Conservation (phyloP, 176 grass and related monocot genomes). For the Aegilops tauschii region DNA sequence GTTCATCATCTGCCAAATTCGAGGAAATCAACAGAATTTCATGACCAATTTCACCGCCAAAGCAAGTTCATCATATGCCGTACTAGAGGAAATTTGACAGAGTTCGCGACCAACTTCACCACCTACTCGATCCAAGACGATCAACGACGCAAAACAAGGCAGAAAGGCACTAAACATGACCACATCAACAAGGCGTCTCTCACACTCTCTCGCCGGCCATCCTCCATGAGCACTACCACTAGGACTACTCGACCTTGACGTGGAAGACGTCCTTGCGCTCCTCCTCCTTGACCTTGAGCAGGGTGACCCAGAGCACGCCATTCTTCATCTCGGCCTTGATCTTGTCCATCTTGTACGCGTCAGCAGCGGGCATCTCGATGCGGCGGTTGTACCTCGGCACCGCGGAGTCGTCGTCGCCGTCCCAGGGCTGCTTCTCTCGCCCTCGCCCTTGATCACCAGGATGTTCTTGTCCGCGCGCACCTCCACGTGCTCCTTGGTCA, state of each 20-base stretch:
- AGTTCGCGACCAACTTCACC: neutral
- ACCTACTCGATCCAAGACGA: too few relatives aligned
- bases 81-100: neutral
- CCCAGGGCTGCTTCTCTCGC: conserved; percentile 24
- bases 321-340: conserved; percentile 83
- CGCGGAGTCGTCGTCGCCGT: neutral
- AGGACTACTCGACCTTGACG: conserved; percentile 36
- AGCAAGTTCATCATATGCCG: neutral
- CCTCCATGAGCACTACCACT: too few relatives aligned
- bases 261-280: conserved; percentile 58
- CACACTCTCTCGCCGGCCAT: too few relatives aligned
- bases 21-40: neutral
- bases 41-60: neutral
- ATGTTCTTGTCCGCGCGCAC: conserved; percentile 44
- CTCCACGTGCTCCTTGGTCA: conserved; percentile 81
- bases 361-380: conserved; percentile 14
- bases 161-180: too few relatives aligned
- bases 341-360: conserved; percentile 58
- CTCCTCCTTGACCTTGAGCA: conserved; percentile 65
- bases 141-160: too few relatives aligned
- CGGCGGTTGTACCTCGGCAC: conserved; percentile 1
- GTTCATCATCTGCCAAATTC: too few relatives aligned
- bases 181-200: too few relatives aligned
- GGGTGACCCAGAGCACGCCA: conserved; percentile 58
- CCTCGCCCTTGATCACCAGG: conserved; percentile 54